Base-by-base conservation (phyloP, 306 rosid genomes). In the Quercus robur region DNA sequence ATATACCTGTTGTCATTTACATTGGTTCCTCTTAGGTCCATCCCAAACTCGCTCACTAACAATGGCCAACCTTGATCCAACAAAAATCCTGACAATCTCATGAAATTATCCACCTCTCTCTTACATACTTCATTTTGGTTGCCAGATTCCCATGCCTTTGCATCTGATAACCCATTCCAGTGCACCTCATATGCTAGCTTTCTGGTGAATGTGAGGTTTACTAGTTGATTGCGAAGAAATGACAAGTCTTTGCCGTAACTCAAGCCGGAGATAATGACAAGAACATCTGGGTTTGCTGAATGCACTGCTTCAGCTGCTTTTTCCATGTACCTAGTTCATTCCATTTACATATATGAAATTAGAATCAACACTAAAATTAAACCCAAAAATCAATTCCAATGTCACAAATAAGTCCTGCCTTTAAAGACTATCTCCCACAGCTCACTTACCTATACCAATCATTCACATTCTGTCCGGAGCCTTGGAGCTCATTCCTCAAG, bases 251-350 rank as follows among this genome's bases (percentile, higher is more conserved):
- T 88, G 84, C 89, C 99, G 58, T 41, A 89, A 35, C 14, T 84
- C 6, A 95, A 79, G 73, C 99, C 99, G 1, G 99, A 95, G 13
- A 95, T 70, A 80, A 95, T 89, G 6, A 95, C 91, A 13, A 95
- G 92, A 74, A 91, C 88, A 33, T 93, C 85, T 26, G 91, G 84
- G 61, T 95, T 95, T 80, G 96, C 96, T 23, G 87, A 85, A 81
- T 95, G 97, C 52, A 93, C 91, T 2, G 96, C 93, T 86, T 93
- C 99, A 4, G 99, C 99, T 80, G 96, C 99, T 87, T 81, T 75
- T 57, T 86, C 90, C 98, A 93, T 93, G 63, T 93, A 93, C 90
- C 99, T 94, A 72, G 28, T 58, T 18, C 68, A 2, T 58, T 62
- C 19, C 31, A 56, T 38, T 57, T 69, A 57, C 25, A 28, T 15